Base-by-base conservation (phyloP, 805 yeast species). In the Saturnispora dispora region DNA sequence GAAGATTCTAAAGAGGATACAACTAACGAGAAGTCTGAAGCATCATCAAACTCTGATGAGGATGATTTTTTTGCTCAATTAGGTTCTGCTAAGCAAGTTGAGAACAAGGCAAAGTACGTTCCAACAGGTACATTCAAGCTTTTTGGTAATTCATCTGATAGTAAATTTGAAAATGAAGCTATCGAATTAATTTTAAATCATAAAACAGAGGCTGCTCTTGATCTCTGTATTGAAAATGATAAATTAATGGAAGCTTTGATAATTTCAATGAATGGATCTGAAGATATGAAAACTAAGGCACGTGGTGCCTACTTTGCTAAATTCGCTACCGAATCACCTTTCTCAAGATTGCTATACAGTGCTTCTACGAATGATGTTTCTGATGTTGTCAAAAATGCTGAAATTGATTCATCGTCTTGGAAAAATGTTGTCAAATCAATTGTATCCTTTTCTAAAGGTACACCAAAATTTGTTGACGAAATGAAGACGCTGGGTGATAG, bases 401-500 rank as follows among this genome's bases (percentile, higher is more conserved):
- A 86, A 61, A 81, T 90, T 39, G 49, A 50, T 20, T 43, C 44
- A 28, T 60, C 74, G 4, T 82, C 86, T 57, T 93, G 99, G 99
- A 84, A 80, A 59, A 83, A 82, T 42, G 81, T 86, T 58, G 87
- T 89, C n/a, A 72, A 77, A 42, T 76, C 88, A 15, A 77, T 90
- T 51, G 65, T 80, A 49, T 76, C 87, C 2, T 84, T 77, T 60
- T 64, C 55, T 9, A 27, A 37, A n/a, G 52, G 15, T 76, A 68
- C 68, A 4, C 68, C 68, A 2, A 73, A 74, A 40, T 85, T 78
- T 66, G 78, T 77, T 57, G 58, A 68, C 8, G 75, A 82, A 55
- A 76, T 86, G 54, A 69, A 79, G 30, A 74, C 74, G 52, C 74
- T 93, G 53, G 99, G 97, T 63, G 89, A 86, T 64, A 79, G 96